Evolutionary conservation across 805 yeast genomes (phyloP).

Genomic region (Brettanomyces nanus): DNA sequence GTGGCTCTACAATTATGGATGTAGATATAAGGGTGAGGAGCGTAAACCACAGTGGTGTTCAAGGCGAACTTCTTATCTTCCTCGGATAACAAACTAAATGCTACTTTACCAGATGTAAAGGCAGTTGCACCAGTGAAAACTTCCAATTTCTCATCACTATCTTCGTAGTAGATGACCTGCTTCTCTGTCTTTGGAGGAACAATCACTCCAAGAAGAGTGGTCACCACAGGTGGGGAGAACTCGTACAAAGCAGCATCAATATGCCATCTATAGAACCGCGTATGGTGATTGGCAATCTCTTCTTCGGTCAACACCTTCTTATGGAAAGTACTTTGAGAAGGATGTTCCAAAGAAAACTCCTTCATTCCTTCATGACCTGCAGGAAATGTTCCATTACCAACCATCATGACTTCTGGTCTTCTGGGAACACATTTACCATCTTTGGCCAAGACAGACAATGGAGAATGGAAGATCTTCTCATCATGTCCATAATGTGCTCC

Average conservation of each 20-base stretch:
- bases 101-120: slow-evolving; percentile 76
- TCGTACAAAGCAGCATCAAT: slow-evolving; percentile 86
- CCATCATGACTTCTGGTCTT: slow-evolving; percentile 85
- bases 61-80: slow-evolving; percentile 72
- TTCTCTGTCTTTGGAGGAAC: slow-evolving; percentile 65
- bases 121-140: slow-evolving; percentile 85
- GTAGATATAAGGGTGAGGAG: slow-evolving; percentile 88
- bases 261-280: slow-evolving; percentile 91
- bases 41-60: slow-evolving; percentile 74
- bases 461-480: slow-evolving; percentile 56
- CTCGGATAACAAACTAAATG: slow-evolving; percentile 56
- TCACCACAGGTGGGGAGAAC: slow-evolving; percentile 77
- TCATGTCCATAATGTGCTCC: slow-evolving; percentile 77
- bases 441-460: slow-evolving; percentile 60
- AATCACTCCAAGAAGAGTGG: slow-evolving; percentile 75
- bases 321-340: slow-evolving; percentile 79
- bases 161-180: slow-evolving; percentile 60
- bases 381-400: slow-evolving; percentile 72
- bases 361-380: slow-evolving; percentile 34
- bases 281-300: slow-evolving; percentile 53
- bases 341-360: slow-evolving; percentile 61
- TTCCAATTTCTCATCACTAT: slow-evolving; percentile 53
- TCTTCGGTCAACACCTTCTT: slow-evolving; percentile 54
- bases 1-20: slow-evolving; percentile 78
- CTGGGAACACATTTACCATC: slow-evolving; percentile 75